Conservation (phyloP, 2,329 filamentous ascomycete genomes). For the Nectriaceae sp. region DNA sequence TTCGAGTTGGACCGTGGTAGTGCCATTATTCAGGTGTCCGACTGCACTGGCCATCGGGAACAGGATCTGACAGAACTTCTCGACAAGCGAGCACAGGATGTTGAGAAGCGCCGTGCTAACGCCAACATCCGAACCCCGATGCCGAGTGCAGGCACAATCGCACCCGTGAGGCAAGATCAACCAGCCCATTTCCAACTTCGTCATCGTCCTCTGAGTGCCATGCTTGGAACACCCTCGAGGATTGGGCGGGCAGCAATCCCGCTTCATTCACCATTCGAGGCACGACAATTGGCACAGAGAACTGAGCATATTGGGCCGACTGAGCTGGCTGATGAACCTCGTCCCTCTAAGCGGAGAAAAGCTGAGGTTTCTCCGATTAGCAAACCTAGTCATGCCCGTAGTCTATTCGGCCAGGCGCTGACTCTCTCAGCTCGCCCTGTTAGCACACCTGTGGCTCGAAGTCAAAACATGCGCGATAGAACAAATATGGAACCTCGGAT, state of each 20-base stretch:
- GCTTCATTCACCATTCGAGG: conserved; percentile 36
- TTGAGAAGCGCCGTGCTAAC: conserved; percentile 48
- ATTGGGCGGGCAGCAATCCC: conserved; percentile 37
- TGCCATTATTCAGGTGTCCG: conserved; percentile 78
- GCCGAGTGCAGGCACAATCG: conserved; percentile 22
- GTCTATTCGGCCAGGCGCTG: conserved; percentile 37
- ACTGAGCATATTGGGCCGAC: conserved; percentile 5
- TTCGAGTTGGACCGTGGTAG: conserved; percentile 74
- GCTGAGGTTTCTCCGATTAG: conserved; percentile 33
- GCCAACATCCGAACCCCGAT: conserved; percentile 40
- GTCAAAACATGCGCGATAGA: conserved; percentile 21
- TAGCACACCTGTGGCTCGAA: conserved; percentile 14
- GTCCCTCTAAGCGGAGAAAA: conserved; percentile 31
- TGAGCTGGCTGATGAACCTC: conserved; percentile 15
- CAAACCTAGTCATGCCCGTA: conserved; percentile 36
- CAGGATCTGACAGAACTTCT: conserved; percentile 79
- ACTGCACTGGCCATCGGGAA: conserved; percentile 69
- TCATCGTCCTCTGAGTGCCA: conserved; percentile 46
- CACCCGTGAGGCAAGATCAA: conserved; percentile 21
- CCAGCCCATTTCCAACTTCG: conserved; percentile 38
- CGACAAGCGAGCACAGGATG: conserved; percentile 66
- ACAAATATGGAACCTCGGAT: conserved; percentile 12
- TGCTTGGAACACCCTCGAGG: conserved; percentile 32
- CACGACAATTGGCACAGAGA: conserved; percentile 24
- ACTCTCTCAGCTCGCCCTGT: conserved; percentile 29